Evolutionary conservation across 2,329 filamentous ascomycete species (phyloP), one percentile per base, ranked within the genome.

Genomic region (Phialophora chinensis): DNA sequence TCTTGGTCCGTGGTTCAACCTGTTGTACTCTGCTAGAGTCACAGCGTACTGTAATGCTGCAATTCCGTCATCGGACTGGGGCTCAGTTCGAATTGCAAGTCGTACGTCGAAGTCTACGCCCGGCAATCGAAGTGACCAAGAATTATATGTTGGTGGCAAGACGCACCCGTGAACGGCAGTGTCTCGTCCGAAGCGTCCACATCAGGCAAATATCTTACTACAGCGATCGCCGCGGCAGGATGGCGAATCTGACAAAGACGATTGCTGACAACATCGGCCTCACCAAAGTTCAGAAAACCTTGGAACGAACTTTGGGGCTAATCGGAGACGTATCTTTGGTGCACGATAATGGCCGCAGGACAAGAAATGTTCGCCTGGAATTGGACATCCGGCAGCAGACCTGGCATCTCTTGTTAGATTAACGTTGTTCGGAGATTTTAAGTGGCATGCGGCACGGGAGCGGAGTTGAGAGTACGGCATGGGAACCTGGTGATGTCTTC

Each of bases 231-330:
- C 27, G 25, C 7, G 38, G 57, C 35, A 53, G n/a, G 50, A 33
- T 49, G 20, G 12, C 35, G 20, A 20, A 42, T 62, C 60, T 62
- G 60, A 62, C 60, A 62, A 62, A 62, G 60, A 62, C 58, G 29
- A 52, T 17, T n/a, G 58, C 58, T 60, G 58, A 60, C 58, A 20
- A 12, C 7, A 5, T 17, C 38, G 38, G 7, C 17, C 29, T 52
- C 23, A 47, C 44, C 58, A 60, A 54, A 42, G 31, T 31, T 23
- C 58, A 53, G 44, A 42, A 27, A 23, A 8, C 29, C 2, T 5
- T 7, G 58, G 5, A 25, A 33, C 14, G 14, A 60, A 50, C 38
- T 31, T 31, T 25, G 17, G 29, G 49, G 11, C 49, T n/a, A 6
- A 12, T 52, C 2, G 38, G 17, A 44, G 38, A 44, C 12, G 35